These are phyloP conservation scores for Torrubiellomyces zombiae DNA, from an alignment of 2,329 filamentous ascomycete genomes.

Conservation along the genomic window DNA sequence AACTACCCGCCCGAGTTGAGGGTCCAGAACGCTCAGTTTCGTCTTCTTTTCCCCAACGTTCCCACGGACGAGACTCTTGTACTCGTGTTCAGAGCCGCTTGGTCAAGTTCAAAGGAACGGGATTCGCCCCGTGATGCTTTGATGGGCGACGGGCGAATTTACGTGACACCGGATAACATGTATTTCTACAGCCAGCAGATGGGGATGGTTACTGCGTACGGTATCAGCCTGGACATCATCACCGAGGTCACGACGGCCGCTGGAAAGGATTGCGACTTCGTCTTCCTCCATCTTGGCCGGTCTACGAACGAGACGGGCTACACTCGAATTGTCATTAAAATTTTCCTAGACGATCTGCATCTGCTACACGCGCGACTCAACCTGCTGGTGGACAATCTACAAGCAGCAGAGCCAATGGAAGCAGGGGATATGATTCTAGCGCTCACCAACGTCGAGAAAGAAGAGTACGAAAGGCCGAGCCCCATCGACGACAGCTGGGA, in stretches of 20 bases:
- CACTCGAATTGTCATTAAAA: slow-evolving; percentile 71
- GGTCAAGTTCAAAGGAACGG: slow-evolving; percentile 38
- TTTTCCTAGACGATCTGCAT: slow-evolving; percentile 75
- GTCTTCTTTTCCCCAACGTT: slow-evolving; percentile 74
- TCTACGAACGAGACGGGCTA: slow-evolving; percentile 45
- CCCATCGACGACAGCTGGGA: slow-evolving; percentile 85
- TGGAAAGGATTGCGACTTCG: slow-evolving; percentile 81
- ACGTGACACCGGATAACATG: slow-evolving; percentile 71
- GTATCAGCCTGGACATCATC: slow-evolving; percentile 58
- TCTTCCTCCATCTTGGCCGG: slow-evolving; percentile 63
- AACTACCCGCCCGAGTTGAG: slow-evolving; percentile 70
- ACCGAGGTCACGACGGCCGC: slow-evolving; percentile 79
- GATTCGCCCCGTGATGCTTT: slow-evolving; percentile 30
- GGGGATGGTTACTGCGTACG: slow-evolving; percentile 73
- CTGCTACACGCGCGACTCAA: slow-evolving; percentile 74
- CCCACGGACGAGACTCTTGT: slow-evolving; percentile 66
- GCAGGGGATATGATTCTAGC: slow-evolving; percentile 54
- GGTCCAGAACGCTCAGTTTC: slow-evolving; percentile 84
- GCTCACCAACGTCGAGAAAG: slow-evolving; percentile 58
- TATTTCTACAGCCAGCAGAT: slow-evolving; percentile 96
- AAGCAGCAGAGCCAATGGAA: slow-evolving; percentile 51
- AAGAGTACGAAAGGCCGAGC: slow-evolving; percentile 38
- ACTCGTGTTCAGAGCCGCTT: slow-evolving; percentile 83
- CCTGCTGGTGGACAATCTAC: slow-evolving; percentile 65
- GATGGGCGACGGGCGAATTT: slow-evolving; percentile 55